Evolutionary conservation across 148 eudicot genomes (phyloP), one percentile per base, ranked within the genome.

Genomic region (Silene uniflora): DNA sequence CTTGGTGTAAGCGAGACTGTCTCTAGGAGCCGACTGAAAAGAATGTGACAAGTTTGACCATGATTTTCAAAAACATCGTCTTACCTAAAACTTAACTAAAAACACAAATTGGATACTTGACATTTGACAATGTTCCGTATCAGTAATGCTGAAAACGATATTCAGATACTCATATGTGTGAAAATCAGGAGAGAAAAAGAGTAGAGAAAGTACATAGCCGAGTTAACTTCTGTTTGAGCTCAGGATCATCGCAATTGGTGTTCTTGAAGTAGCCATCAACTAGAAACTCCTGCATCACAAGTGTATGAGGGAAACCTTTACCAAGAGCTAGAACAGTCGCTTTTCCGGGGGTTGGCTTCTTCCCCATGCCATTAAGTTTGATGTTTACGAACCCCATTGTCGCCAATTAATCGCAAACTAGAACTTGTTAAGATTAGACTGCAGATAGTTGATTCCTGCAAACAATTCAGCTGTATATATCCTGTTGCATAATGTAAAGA

Each of bases 301-400:
- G 97, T 80, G 93, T 97, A 80, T 92, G 98, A 69, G 99, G 99
- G 61, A 95, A 95, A 27, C 97, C 99, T 78, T 95, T 95, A 24
- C 99, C 99, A 64, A 95, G 88, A 47, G 94, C 87, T 4, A 95
- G 71, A 75, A 95, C 86, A 10, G 94, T 85, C 29, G 99, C 98
- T 76, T 88, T 95, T 44, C 90, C 93, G 0, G 87, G 81, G 71
- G 35, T 88, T 16, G 87, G 75, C 63, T 85, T 86, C 77, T 81
- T 85, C 67, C 77, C 21, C 81, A 69, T 84, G 60, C 83, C 73
- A 24, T 71, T 67, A 58, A 71, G 16, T 66, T 79, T 76, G 44
- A 62, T 78, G 6, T 84, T 86, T 76, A 72, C 85, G 68, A 80
- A 77, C 25, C 80, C 80, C 88, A 67, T 82, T 6, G 8, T 70